These are phyloP conservation scores for Malus asiatica DNA, from an alignment of 306 rosid genomes.

Conservation along the genomic window DNA sequence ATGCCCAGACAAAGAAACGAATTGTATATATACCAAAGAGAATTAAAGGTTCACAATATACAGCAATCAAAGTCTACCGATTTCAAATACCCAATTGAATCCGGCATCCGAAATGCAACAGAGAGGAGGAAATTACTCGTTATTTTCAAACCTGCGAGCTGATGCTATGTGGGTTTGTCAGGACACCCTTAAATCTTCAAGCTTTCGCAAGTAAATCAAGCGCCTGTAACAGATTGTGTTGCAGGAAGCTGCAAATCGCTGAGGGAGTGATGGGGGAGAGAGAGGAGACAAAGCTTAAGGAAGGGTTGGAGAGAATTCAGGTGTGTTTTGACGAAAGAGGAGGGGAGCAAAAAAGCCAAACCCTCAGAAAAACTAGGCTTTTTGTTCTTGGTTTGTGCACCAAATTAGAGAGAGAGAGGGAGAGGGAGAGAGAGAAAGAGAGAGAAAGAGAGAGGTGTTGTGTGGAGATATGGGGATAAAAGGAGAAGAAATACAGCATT, in stretches of 20 bases:
- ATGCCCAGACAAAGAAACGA: conserved; percentile 30
- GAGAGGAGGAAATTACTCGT: conserved; percentile 13
- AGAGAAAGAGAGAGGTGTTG: neutral
- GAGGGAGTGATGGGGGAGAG: conserved; percentile 20
- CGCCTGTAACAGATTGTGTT: conserved; percentile 22
- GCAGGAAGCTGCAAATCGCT: conserved; percentile 28
- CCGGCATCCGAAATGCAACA: conserved; percentile 24
- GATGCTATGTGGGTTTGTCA: conserved; percentile 21
- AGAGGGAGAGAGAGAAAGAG: neutral
- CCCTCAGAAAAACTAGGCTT: conserved; percentile 27
- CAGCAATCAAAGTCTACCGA: conserved; percentile 25
- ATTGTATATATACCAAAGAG: conserved; percentile 7
- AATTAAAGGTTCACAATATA: conserved; percentile 21
- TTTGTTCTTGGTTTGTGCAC: conserved; percentile 18
- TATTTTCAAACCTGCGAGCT: conserved; percentile 38
- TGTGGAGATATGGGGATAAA: conserved; percentile 9
- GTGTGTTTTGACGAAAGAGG: conserved; percentile 15
- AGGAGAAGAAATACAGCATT: conserved; percentile 51
- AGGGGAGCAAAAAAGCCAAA: conserved; percentile 27
- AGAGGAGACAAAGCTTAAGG: conserved; percentile 26
- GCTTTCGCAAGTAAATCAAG: conserved; percentile 30
- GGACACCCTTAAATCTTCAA: conserved; percentile 16
- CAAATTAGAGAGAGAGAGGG: neutral
- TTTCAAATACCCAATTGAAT: conserved; percentile 23
- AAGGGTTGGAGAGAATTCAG: conserved; percentile 35